Conservation (phyloP, 345 rosid species). For the Cardiospermum halicacabum region DNA sequence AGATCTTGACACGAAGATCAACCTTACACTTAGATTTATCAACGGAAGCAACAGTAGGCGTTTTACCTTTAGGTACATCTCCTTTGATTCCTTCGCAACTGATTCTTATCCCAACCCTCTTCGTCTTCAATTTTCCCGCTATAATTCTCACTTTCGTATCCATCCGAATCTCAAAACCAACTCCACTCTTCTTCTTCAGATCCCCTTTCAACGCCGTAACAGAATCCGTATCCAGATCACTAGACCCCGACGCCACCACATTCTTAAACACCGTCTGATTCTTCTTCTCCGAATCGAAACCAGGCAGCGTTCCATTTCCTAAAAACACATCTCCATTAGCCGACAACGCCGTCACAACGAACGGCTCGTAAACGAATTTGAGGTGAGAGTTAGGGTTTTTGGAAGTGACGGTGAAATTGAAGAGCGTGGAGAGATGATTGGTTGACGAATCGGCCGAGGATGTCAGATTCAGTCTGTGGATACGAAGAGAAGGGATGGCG, state of each 20-base stretch:
- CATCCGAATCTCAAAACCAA: conserved; percentile 49
- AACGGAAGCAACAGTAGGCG: conserved; percentile 50
- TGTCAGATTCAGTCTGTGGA: conserved; percentile 63
- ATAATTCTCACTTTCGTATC: conserved; percentile 62
- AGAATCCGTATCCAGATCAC: conserved; percentile 67
- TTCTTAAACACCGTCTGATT: conserved; percentile 61
- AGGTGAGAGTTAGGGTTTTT: conserved; percentile 78
- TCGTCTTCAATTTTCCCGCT: conserved; percentile 51
- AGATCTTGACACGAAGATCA: conserved; percentile 82
- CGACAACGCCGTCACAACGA: conserved; percentile 37
- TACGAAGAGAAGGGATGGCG: conserved; percentile 64
- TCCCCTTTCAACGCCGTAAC: conserved; percentile 58
- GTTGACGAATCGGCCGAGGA: conserved; percentile 62
- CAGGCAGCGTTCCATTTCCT: conserved; percentile 74
- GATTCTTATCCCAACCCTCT: conserved; percentile 75
- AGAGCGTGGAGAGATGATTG: conserved; percentile 56
- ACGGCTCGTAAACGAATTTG: conserved; percentile 62
- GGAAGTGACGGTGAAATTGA: conserved; percentile 74
- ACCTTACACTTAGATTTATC: conserved; percentile 61
- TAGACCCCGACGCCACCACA: conserved; percentile 44
- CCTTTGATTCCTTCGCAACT: conserved; percentile 69
- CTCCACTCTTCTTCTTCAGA: conserved; percentile 54
- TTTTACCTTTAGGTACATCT: conserved; percentile 60
- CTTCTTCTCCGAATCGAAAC: conserved; percentile 42
- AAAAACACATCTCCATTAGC: conserved; percentile 40